Conservation (phyloP, 345 rosid genomes). For the Eucalyptus paniculata region DNA sequence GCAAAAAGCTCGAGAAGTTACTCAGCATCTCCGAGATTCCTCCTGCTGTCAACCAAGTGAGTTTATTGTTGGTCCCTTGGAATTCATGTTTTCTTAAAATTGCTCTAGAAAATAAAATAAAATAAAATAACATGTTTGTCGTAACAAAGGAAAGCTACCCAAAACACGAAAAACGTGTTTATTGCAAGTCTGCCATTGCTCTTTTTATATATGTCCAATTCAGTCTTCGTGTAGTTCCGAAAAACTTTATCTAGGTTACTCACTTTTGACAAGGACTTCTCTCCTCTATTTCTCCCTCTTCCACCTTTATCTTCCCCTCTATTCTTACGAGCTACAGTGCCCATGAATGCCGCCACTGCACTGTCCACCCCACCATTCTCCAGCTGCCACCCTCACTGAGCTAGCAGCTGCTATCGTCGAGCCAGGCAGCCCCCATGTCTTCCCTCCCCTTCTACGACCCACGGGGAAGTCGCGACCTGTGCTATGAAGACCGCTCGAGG, state of each 20-base stretch:
- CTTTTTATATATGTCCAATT: neutral
- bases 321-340: neutral
- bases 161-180: neutral
- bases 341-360: neutral
- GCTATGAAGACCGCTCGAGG: neutral
- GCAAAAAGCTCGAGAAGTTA: slow-evolving; percentile 13
- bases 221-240: neutral
- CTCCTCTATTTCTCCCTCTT: neutral
- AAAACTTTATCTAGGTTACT: neutral
- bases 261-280: neutral
- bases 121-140: neutral
- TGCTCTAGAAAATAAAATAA: neutral
- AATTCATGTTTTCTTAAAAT: neutral
- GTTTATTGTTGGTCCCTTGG: neutral
- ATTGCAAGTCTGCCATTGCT: neutral
- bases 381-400: neutral
- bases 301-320: neutral
- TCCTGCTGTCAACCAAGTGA: slow-evolving; percentile 25
- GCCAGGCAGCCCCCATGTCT: neutral
- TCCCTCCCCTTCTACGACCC: neutral
- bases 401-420: neutral
- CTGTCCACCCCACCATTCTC: neutral
- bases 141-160: neutral
- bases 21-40: slow-evolving; percentile 12
- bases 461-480: neutral